phyloP scores from a whole-genome alignment of 805 yeast species.

The Lipomyces mesembrius region DNA sequence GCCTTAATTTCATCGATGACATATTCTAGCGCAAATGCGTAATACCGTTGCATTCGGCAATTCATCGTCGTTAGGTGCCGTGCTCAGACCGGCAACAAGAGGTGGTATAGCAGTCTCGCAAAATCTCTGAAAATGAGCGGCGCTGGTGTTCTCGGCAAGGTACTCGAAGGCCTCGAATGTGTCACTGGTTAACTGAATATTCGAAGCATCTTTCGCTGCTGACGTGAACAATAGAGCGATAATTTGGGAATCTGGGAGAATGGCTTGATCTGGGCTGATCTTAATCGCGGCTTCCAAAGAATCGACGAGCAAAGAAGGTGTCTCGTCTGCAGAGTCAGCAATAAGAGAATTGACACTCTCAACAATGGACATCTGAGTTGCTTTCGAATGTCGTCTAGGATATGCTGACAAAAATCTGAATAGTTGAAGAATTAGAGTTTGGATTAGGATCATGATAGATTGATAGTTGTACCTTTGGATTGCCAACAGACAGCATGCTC shows the following conservation, averaged over 20 bases:
- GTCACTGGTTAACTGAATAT: constrained; percentile 68
- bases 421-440: neutral
- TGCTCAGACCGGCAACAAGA: constrained; percentile 21
- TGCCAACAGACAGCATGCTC: constrained; percentile 32
- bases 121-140: constrained; percentile 43
- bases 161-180: constrained; percentile 70
- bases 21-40: neutral
- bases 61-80: constrained; percentile 18
- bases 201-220: constrained; percentile 74
- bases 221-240: constrained; percentile 64
- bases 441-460: neutral
- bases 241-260: constrained; percentile 45
- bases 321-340: constrained; percentile 75
- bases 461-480: constrained; percentile 16
- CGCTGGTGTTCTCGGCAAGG: constrained; percentile 51
- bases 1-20: neutral
- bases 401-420: constrained; percentile 20
- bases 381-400: constrained; percentile 36
- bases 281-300: constrained; percentile 63
- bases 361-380: constrained; percentile 44
- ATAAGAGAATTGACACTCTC: constrained; percentile 53
- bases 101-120: constrained; percentile 39
- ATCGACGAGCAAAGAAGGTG: constrained; percentile 74
- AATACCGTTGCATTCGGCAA: constrained; percentile 18
- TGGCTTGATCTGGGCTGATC: constrained; percentile 50